phyloP scores from a whole-genome alignment of 305 asterid species.

The Ajuga reptans region DNA sequence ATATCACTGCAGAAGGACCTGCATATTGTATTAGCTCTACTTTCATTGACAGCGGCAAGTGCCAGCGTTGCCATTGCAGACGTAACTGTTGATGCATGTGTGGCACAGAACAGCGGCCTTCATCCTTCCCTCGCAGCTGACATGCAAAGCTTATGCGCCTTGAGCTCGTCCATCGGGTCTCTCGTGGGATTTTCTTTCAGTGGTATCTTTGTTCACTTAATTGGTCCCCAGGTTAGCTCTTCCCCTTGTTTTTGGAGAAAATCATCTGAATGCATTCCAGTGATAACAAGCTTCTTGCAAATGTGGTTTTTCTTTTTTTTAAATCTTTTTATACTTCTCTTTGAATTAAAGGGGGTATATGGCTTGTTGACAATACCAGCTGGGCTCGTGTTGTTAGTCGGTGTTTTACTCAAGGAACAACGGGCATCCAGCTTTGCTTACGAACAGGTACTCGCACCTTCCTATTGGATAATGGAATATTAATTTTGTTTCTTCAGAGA shows the following conservation, averaged over 20 bases:
- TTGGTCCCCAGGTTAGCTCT: constrained; percentile 68
- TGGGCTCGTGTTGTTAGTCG: constrained; percentile 63
- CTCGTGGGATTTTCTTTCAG: constrained; percentile 74
- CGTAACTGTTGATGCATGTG: constrained; percentile 92
- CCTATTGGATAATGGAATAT: constrained; percentile 1
- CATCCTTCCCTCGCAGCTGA: constrained; percentile 80
- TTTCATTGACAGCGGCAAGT: constrained; percentile 73
- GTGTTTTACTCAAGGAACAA: constrained; percentile 64
- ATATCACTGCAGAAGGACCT: constrained; percentile 55
- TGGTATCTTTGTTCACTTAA: constrained; percentile 71
- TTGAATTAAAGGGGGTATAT: constrained; percentile 58
- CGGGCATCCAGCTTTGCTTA: constrained; percentile 36
- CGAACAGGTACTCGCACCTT: constrained; percentile 46
- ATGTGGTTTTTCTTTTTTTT: not conserved
- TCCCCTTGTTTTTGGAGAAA: not conserved
- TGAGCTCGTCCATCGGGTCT: constrained; percentile 76
- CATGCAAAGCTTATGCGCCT: constrained; percentile 84
- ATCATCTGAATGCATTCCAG: not conserved
- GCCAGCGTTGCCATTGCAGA: constrained; percentile 94
- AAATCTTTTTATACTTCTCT: not conserved
- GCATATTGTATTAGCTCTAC: constrained; percentile 62
- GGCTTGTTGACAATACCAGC: constrained; percentile 74
- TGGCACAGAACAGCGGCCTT: constrained; percentile 71
- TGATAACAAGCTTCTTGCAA: not conserved
- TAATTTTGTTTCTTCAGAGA: not conserved